Percentiles rank a stretch among this genome's conserved stretches.
These are phyloP conservation scores for Pezicula neosporulosa DNA, from an alignment of 2,329 filamentous ascomycete genomes.

Conservation along the genomic window DNA sequence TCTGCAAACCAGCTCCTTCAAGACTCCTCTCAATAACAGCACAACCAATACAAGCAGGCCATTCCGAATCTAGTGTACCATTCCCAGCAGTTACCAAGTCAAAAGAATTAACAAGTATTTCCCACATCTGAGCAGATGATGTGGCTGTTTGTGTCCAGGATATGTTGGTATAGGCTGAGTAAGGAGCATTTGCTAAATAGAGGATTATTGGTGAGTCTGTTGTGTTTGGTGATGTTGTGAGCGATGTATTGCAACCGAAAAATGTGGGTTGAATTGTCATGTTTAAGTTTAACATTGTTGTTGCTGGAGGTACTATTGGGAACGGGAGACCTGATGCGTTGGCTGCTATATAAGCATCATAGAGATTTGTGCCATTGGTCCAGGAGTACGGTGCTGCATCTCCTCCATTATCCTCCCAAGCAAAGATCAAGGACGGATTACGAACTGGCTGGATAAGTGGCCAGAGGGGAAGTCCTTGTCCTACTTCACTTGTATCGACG, in stretches of 20 bases:
- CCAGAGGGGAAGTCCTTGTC: slow-evolving; percentile 28
- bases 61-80: slow-evolving; percentile 16
- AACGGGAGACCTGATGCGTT: slow-evolving; percentile 3
- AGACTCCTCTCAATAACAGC: slow-evolving; percentile 21
- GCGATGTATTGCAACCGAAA: slow-evolving; percentile 19
- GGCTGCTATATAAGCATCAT: slow-evolving; percentile 7
- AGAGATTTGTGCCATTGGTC: slow-evolving; percentile 11
- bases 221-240: slow-evolving; percentile 14
- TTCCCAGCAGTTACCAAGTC: slow-evolving; percentile 20
- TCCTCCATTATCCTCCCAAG: slow-evolving; percentile 25
- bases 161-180: slow-evolving; percentile 16
- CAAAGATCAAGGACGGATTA: slow-evolving; percentile 26
- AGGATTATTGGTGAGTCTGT: slow-evolving; percentile 16
- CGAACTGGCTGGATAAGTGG: slow-evolving; percentile 26
- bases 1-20: slow-evolving; percentile 12
- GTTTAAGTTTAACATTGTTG: slow-evolving; percentile 16
- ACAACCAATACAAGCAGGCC: slow-evolving; percentile 18
- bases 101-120: slow-evolving; percentile 14
- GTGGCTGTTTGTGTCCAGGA: slow-evolving; percentile 1
- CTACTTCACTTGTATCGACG: slow-evolving; percentile 28
- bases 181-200: slow-evolving; percentile 22
- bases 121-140: slow-evolving; percentile 5
- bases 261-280: slow-evolving; percentile 14
- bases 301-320: slow-evolving; percentile 6
- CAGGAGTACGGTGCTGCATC: slow-evolving; percentile 8